These are phyloP conservation scores for Alternaria infectoria DNA, from an alignment of 2,329 filamentous ascomycete genomes.

Conservation along the genomic window DNA sequence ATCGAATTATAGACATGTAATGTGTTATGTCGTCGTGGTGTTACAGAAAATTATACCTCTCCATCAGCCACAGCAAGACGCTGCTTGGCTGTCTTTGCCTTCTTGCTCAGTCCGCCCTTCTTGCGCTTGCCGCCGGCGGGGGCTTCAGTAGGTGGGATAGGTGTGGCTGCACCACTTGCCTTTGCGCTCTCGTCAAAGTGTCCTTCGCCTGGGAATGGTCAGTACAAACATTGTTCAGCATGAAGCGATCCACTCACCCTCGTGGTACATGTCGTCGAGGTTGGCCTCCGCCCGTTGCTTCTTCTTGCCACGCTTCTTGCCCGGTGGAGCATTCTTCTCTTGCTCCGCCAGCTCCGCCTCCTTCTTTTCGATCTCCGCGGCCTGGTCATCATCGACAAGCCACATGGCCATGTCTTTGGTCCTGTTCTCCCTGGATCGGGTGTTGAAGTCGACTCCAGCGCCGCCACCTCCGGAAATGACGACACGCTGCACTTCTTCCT, in stretches of 20 bases:
- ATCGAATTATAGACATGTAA: conserved; percentile 17
- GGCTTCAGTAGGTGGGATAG: conserved; percentile 60
- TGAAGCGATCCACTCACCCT: conserved; percentile 70
- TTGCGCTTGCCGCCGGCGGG: conserved; percentile 57
- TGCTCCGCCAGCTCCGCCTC: conserved; percentile 81
- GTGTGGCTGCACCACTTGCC: conserved; percentile 84
- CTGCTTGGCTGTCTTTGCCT: conserved; percentile 60
- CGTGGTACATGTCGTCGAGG: conserved; percentile 98
- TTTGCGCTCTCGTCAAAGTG: conserved; percentile 92
- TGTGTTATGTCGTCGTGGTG: conserved; percentile 13
- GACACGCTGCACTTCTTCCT: conserved; percentile 97
- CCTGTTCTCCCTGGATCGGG: conserved; percentile 84
- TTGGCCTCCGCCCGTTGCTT: conserved; percentile 65
- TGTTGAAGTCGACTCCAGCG: conserved; percentile 94
- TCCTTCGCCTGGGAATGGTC: conserved; percentile 75
- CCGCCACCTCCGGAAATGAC: conserved; percentile 87
- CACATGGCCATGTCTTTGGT: conserved; percentile 99
- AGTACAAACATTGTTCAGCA: conserved; percentile 3
- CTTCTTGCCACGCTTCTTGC: conserved; percentile 68
- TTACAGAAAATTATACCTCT: conserved; percentile 33
- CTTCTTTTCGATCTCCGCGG: conserved; percentile 88
- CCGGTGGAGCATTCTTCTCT: conserved; percentile 57
- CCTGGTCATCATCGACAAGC: conserved; percentile 97
- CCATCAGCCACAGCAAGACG: conserved; percentile 58
- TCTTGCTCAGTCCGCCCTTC: conserved; percentile 55